These are phyloP conservation scores for Arachis monticola DNA, from an alignment of 331 rosid genomes.

Conservation along the genomic window DNA sequence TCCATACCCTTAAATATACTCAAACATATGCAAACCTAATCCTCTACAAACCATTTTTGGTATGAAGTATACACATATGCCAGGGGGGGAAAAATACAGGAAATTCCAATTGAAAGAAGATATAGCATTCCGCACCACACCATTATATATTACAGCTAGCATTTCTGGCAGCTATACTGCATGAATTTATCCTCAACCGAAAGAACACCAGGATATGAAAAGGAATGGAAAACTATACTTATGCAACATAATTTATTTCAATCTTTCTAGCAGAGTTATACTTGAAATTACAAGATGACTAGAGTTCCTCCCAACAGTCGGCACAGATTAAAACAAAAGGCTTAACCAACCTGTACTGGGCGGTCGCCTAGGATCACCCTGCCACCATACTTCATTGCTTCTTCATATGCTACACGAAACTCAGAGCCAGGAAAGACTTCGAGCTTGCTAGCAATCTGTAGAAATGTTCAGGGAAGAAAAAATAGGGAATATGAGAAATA, in stretches of 20 bases:
- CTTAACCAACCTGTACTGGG: constrained; percentile 79
- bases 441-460: constrained; percentile 83
- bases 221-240: constrained; percentile 14
- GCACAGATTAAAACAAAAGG: constrained; percentile 17
- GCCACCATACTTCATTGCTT: constrained; percentile 92
- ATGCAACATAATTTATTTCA: constrained; percentile 1
- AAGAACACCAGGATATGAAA: constrained; percentile 21
- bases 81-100: constrained; percentile 16
- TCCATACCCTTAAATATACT: not conserved
- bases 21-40: not conserved
- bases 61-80: constrained; percentile 17
- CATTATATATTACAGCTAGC: constrained; percentile 14
- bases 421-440: constrained; percentile 95
- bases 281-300: not conserved
- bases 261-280: not conserved
- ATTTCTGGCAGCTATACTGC: constrained; percentile 10
- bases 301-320: not conserved
- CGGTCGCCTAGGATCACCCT: constrained; percentile 96
- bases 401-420: constrained; percentile 94
- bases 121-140: not conserved
- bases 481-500: constrained; percentile 15
- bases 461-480: constrained; percentile 31
- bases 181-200: not conserved
- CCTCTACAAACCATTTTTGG: not conserved
- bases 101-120: constrained; percentile 4